These are phyloP conservation scores for Umbelopsis sp. DNA, from an alignment of 192 early-diverging fungal species.

Conservation along the genomic window DNA sequence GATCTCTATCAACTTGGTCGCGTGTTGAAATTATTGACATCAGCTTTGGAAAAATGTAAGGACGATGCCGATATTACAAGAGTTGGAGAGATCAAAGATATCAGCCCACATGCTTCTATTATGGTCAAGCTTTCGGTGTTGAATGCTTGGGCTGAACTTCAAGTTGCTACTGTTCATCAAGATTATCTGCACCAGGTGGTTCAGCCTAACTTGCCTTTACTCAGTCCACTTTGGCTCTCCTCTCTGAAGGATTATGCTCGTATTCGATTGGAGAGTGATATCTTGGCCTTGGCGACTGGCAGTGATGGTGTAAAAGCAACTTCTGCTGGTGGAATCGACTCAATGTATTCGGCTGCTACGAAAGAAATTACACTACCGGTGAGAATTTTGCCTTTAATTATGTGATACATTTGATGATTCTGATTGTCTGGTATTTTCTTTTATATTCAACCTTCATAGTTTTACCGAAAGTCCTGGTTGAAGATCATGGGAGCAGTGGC, in stretches of 20 bases:
- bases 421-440: background rate
- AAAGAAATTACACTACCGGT: constrained; percentile 70
- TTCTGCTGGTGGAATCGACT: constrained; percentile 48
- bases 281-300: constrained; percentile 35
- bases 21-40: constrained; percentile 70
- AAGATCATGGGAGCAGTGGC: constrained; percentile 62
- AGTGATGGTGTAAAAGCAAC: constrained; percentile 39
- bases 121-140: constrained; percentile 78
- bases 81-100: constrained; percentile 56
- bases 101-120: constrained; percentile 75
- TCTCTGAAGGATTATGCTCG: constrained; percentile 66
- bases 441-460: constrained; percentile 25
- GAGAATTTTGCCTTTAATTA: constrained; percentile 20
- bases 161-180: constrained; percentile 64
- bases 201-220: constrained; percentile 51
- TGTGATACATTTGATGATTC: background rate
- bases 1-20: constrained; percentile 73
- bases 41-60: constrained; percentile 71
- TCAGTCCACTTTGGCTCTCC: constrained; percentile 64
- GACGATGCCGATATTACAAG: constrained; percentile 49
- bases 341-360: constrained; percentile 65
- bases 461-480: constrained; percentile 59
- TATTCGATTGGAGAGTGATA: constrained; percentile 64
- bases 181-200: constrained; percentile 63
- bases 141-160: constrained; percentile 81